These are phyloP conservation scores for Pseudocercospora musae DNA, from an alignment of 2,329 filamentous ascomycete species.

Conservation along the genomic window DNA sequence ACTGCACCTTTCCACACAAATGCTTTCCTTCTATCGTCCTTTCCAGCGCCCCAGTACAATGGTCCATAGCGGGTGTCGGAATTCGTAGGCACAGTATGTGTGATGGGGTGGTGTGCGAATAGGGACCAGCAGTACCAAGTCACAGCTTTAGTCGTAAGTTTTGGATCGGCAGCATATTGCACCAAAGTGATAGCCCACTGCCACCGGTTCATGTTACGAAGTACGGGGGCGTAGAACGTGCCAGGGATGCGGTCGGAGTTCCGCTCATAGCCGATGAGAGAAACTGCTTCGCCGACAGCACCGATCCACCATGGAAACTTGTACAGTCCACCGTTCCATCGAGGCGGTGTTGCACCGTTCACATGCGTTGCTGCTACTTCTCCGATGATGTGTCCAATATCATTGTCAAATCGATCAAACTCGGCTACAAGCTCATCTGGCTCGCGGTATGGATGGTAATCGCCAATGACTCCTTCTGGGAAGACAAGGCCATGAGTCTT, in stretches of 20 bases:
- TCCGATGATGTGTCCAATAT: conserved; percentile 40
- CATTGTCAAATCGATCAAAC: conserved; percentile 48
- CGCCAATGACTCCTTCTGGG: conserved; percentile 21
- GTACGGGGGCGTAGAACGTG: conserved; percentile 39
- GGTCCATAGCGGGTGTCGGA: conserved; percentile 32
- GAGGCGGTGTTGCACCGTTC: conserved; percentile 40
- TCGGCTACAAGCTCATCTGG: conserved; percentile 30
- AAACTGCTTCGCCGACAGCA: conserved; percentile 63
- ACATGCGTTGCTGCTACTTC: conserved; percentile 52
- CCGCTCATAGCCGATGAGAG: conserved; percentile 62
- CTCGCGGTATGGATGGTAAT: conserved; percentile 36
- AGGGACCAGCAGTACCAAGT: conserved; percentile 39
- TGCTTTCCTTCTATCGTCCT: conserved; percentile 35
- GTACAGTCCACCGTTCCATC: conserved; percentile 34
- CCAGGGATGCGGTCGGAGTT: conserved; percentile 59
- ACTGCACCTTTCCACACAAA: conserved; percentile 47
- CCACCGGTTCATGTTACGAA: conserved; percentile 32
- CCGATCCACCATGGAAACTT: conserved; percentile 50
- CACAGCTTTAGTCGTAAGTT: conserved; percentile 31
- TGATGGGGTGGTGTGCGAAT: conserved; percentile 45
- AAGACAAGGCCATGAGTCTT: conserved; percentile 11
- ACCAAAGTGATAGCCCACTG: conserved; percentile 39
- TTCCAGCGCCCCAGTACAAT: conserved; percentile 47
- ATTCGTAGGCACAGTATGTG: conserved; percentile 44
- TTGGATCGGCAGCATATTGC: conserved; percentile 40